Evolutionary conservation across 176 grass and related monocot genomes (phyloP).

Genomic region (Saccharum officinarum): DNA sequence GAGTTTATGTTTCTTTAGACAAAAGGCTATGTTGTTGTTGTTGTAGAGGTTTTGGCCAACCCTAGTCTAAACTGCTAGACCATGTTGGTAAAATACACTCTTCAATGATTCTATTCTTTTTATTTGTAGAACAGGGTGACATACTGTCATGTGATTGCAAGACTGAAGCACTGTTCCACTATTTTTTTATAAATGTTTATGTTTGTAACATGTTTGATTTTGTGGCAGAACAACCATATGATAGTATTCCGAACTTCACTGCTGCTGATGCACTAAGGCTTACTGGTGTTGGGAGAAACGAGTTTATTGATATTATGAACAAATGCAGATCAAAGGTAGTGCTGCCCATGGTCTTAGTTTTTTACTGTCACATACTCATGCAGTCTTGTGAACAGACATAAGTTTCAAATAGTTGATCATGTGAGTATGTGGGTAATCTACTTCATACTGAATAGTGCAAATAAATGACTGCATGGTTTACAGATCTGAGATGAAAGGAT

Average conservation of each 20-base stretch:
- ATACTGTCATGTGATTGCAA: not conserved
- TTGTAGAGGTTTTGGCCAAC: slow-evolving; percentile 6
- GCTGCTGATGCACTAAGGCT: slow-evolving; percentile 95
- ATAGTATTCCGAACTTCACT: slow-evolving; percentile 99
- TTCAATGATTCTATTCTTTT: not conserved
- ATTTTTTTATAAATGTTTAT: not conserved
- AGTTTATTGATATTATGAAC: slow-evolving; percentile 99
- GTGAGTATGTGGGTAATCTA: not conserved
- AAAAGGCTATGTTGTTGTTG: too few species aligned
- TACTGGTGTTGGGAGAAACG: slow-evolving; percentile 93
- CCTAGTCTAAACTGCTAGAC: not conserved
- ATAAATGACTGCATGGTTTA: not conserved
- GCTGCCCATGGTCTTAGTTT: slow-evolving; percentile 5
- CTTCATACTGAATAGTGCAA: not conserved
- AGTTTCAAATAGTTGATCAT: slow-evolving; percentile 20
- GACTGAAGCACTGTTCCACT: not conserved
- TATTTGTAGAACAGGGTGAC: not conserved
- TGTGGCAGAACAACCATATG: slow-evolving; percentile 97
- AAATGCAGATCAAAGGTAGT: slow-evolving; percentile 99
- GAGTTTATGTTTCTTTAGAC: slow-evolving; percentile 31
- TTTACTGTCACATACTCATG: slow-evolving; percentile 8
- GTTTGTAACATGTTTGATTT: slow-evolving; percentile 46
- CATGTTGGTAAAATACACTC: not conserved
- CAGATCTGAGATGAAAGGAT: not conserved
- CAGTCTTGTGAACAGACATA: slow-evolving; percentile 32